Conservation (phyloP, 768 basidiomycete genomes). For the Tubosaeta sp. region DNA sequence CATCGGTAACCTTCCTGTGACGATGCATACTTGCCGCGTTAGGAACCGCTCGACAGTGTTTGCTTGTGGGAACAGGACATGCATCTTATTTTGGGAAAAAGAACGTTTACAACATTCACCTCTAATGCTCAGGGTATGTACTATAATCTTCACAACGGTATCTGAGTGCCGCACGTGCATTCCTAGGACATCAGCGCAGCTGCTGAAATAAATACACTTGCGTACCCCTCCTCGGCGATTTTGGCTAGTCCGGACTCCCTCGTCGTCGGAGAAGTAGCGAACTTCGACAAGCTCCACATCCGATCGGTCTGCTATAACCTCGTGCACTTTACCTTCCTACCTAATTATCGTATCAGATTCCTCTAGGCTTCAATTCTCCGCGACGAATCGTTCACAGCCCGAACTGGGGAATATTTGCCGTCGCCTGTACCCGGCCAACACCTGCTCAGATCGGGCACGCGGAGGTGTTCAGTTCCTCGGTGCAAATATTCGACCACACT, state of each 20-base stretch:
- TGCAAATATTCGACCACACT: constrained; percentile 63
- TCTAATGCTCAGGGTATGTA: constrained; percentile 59
- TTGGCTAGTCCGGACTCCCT: constrained; percentile 52
- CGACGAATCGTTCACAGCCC: constrained; percentile 60
- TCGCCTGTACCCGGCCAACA: constrained; percentile 53
- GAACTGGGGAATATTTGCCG: constrained; percentile 53
- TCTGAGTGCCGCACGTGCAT: not conserved
- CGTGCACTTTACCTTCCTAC: not conserved
- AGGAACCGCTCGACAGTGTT: constrained; percentile 56
- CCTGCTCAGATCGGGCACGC: constrained; percentile 53
- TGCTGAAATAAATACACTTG: constrained; percentile 43
- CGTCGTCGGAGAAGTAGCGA: constrained; percentile 59
- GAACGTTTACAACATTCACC: constrained; percentile 64
- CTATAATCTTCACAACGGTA: not conserved
- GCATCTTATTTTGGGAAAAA: constrained; percentile 64
- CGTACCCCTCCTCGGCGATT: constrained; percentile 52
- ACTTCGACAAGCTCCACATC: constrained; percentile 77
- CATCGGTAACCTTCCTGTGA: constrained; percentile 65
- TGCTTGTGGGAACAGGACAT: constrained; percentile 66
- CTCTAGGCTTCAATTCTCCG: constrained; percentile 70
- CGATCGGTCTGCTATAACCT: constrained; percentile 50
- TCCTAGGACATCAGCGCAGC: constrained; percentile 51
- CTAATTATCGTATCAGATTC: constrained; percentile 42
- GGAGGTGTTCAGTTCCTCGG: constrained; percentile 46
- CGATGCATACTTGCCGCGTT: constrained; percentile 50